Base-by-base conservation (phyloP, 2,329 filamentous ascomycete species). In the Fusarium hainanense region DNA sequence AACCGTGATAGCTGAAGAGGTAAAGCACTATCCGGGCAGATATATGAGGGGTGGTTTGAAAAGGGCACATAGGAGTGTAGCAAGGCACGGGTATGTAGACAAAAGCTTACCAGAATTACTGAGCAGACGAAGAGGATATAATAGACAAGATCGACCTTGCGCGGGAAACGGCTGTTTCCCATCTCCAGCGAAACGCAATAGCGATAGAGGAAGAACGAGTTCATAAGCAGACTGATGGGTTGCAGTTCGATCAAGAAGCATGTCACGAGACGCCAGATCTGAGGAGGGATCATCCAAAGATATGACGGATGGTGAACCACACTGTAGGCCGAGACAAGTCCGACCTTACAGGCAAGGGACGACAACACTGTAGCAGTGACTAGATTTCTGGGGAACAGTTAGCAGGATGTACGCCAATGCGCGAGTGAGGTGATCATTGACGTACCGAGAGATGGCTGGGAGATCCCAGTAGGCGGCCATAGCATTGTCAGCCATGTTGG, bases 131-230 rank as follows among this genome's bases (percentile, higher is more conserved):
- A 96, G 63, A 90, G 81, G 73, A 97, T 82, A 78, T 97, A 97
- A 82, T 90, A 90, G 68, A 96, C 85, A 74, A 96, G 88, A 78
- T 96, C 92, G 77, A 93, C 94, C 61, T 92, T 92, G 71, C 87
- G 85, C 43, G 85, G 82, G 78, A 97, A 95, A 63, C 92, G 89
- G 55, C 90, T 82, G 66, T 91, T 92, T 69, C 87, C 85, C 43
- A 81, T 86, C 83, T 97, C 94, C 51, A 97, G 83, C 70, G 89
- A 87, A 77, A 88, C 91, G 73, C 91, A 83, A 81, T 96, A 97
- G 69, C 87, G 90, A 82, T 91, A 97, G 70, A 96, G 74, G 55
- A 85, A 90, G 80, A 93, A 94, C 51, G 92, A 88, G 78, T 95
- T 92, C 79, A 94, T 85, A 40, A 95, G 78, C 70, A 93, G 85